phyloP scores from a whole-genome alignment of 2,329 filamentous ascomycete genomes.

The Ceratocystis diversiconidia region DNA sequence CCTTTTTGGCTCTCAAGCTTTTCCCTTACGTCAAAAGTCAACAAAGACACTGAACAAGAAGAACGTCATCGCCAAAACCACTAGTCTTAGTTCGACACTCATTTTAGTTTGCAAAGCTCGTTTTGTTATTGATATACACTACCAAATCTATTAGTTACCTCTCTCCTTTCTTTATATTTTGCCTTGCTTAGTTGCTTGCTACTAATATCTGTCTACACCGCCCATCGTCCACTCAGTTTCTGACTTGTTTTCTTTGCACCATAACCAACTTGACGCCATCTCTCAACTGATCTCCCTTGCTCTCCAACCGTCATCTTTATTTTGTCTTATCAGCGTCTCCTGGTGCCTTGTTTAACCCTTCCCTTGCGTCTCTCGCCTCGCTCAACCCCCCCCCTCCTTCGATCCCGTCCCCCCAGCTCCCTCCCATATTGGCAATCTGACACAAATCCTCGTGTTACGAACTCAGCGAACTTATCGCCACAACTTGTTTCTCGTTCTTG shows the following conservation, averaged over 20 bases:
- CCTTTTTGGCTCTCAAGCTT: not conserved
- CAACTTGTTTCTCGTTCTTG: not conserved
- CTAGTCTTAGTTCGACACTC: no score
- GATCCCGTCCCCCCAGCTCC: not conserved
- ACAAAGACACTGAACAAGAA: not conserved
- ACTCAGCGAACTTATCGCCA: not conserved
- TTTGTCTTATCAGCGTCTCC: not conserved
- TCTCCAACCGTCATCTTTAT: not conserved
- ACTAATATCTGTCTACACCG: not conserved
- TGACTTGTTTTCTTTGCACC: not conserved
- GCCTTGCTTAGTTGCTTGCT: not conserved
- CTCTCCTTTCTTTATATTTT: not conserved
- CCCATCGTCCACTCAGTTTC: not conserved
- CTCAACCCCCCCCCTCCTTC: not conserved
- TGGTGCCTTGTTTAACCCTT: not conserved
- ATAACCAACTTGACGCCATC: not conserved
- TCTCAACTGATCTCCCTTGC: not conserved
- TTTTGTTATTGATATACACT: not conserved
- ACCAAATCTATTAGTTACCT: not conserved
- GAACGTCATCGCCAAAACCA: no score
- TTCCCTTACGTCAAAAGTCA: not conserved
- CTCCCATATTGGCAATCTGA: not conserved
- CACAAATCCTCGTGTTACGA: not conserved
- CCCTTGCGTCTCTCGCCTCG: not conserved
- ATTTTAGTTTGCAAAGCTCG: no score